Conservation (phyloP, 2,329 filamentous ascomycete species). For the Drechslerella coelobrocha region DNA sequence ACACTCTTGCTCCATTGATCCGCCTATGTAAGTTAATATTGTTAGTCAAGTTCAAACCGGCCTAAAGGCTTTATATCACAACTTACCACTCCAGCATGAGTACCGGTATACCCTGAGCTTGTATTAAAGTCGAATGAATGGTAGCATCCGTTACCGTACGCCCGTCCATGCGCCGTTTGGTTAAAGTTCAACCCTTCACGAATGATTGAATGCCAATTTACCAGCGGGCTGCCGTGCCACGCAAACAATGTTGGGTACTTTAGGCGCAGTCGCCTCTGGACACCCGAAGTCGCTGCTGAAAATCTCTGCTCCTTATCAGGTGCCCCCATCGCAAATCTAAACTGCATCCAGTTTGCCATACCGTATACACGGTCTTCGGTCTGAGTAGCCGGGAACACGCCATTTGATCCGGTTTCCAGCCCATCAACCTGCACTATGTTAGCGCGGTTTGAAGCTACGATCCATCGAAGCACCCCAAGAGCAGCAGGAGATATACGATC, state of each 20-base stretch:
- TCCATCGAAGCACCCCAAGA: conserved; percentile 78
- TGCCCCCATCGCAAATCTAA: conserved; percentile 84
- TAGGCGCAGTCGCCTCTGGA: conserved; percentile 58
- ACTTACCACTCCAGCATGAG: conserved; percentile 31
- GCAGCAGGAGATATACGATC: conserved; percentile 70
- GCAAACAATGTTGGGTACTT: conserved; percentile 76
- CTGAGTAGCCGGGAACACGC: conserved; percentile 47
- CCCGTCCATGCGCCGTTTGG: conserved; percentile 68
- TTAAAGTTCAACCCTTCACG: conserved; percentile 80
- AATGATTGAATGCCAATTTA: conserved; percentile 90
- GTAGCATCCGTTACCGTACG: conserved; percentile 81
- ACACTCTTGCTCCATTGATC: conserved; percentile 71
- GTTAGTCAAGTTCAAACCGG: neutral
- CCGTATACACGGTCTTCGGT: conserved; percentile 66
- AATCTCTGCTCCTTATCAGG: conserved; percentile 86
- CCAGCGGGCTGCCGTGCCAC: conserved; percentile 79
- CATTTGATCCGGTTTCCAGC: conserved; percentile 45
- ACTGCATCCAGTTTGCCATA: conserved; percentile 75
- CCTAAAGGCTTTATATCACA: neutral
- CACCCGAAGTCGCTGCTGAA: conserved; percentile 64
- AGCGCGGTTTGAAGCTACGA: conserved; percentile 86
- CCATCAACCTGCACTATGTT: conserved; percentile 78
- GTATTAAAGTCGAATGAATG: conserved; percentile 69
- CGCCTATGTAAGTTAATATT: conserved; percentile 8
- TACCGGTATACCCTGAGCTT: conserved; percentile 62